Conservation (phyloP, 805 yeast genomes). For the Candida koratica region DNA sequence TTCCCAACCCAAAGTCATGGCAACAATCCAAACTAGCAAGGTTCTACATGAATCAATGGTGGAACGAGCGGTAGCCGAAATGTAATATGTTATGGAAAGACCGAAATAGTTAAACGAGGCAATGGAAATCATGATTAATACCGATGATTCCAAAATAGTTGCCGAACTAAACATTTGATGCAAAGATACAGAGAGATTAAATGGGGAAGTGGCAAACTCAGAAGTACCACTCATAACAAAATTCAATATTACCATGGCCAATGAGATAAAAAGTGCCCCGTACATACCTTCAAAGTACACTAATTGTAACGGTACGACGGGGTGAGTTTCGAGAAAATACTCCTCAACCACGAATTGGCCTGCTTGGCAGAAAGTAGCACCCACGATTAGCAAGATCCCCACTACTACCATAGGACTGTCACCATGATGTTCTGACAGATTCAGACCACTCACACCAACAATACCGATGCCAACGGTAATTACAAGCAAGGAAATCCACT, state of each 20-base stretch:
- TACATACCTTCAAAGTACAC: conserved; percentile 75
- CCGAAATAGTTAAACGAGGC: conserved; percentile 73
- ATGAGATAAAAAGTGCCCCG: conserved; percentile 48
- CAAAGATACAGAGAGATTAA: conserved; percentile 52
- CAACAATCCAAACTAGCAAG: conserved; percentile 68
- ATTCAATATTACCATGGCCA: conserved; percentile 44
- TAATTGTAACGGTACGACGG: conserved; percentile 56
- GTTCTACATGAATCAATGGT: conserved; percentile 79
- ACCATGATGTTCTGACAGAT: conserved; percentile 14
- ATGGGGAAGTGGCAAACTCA: conserved; percentile 45
- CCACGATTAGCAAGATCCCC: conserved; percentile 56
- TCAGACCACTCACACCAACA: conserved; percentile 69
- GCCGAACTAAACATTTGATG: conserved; percentile 43
- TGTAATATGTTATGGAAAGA: conserved; percentile 55
- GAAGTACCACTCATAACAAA: conserved; percentile 33
- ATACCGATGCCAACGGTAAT: conserved; percentile 66
- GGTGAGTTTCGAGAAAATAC: conserved; percentile 50
- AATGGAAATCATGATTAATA: conserved; percentile 68
- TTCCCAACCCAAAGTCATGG: conserved; percentile 74
- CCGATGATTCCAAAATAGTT: conserved; percentile 48
- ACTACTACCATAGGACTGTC: conserved; percentile 31
- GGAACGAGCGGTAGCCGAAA: conserved; percentile 75
- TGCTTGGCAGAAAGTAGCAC: conserved; percentile 68
- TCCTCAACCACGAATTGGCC: conserved; percentile 78
- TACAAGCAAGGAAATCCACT: conserved; percentile 64